Percentiles rank a stretch among this genome's conserved stretches.
phyloP scores from a whole-genome alignment of 208 protist species.

The Porcisia hertigi region DNA sequence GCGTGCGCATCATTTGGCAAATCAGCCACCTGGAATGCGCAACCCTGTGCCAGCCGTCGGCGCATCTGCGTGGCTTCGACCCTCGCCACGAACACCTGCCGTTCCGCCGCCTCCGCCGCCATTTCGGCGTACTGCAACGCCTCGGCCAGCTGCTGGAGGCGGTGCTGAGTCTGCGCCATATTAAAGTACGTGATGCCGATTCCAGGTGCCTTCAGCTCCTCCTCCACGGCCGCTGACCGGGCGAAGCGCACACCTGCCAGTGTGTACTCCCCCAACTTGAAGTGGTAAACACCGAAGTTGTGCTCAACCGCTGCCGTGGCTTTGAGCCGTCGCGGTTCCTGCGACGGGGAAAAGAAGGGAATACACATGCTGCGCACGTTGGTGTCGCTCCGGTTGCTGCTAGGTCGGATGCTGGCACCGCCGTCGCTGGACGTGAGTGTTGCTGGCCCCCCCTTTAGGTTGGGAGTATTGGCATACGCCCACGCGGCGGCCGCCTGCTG shows the following conservation, averaged over 20 bases:
- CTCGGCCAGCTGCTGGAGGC: constrained; percentile 27
- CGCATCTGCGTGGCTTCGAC: constrained; percentile 31
- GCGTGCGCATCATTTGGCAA: constrained; percentile 1
- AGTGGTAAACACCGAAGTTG: constrained; percentile 88
- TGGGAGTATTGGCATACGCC: background rate
- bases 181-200: constrained; percentile 86
- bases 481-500: background rate
- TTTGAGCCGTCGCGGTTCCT: constrained; percentile 42
- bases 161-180: constrained; percentile 67
- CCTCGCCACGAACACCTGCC: constrained; percentile 37
- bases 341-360: constrained; percentile 56
- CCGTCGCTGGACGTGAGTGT: background rate
- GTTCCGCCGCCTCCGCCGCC: constrained; percentile 65
- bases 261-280: constrained; percentile 72
- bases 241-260: constrained; percentile 50
- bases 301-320: constrained; percentile 58
- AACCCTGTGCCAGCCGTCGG: constrained; percentile 12
- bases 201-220: constrained; percentile 47
- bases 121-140: constrained; percentile 42
- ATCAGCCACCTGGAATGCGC: constrained; percentile 11
- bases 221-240: constrained; percentile 57
- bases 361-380: constrained; percentile 38
- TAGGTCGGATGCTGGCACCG: constrained; percentile 1
- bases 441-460: background rate
- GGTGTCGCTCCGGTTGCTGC: background rate